A percentile compares a stretch with the other conserved stretches of the same genome.
Evolutionary conservation across 768 basidiomycete species (phyloP).

Genomic region (Psilocybe subaeruginosa): DNA sequence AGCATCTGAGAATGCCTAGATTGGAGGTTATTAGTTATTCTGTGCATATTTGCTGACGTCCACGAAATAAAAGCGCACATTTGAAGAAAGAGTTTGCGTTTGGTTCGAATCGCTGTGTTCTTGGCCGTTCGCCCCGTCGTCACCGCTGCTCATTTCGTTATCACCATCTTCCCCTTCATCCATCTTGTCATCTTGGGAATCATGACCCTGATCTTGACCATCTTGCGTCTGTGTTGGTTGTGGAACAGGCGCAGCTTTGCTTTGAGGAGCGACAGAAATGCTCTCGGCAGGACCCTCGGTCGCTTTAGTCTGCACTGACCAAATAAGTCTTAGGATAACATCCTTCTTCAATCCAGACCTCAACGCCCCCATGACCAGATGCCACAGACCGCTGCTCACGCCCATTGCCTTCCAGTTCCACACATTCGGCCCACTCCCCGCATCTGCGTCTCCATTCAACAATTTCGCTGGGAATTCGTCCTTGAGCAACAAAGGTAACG

Average conservation of each 20-base stretch:
- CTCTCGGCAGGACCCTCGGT: conserved; percentile 27
- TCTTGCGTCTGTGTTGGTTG: neutral
- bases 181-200: conserved; percentile 31
- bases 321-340: conserved; percentile 59
- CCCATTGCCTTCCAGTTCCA: conserved; percentile 84
- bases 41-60: neutral
- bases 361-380: conserved; percentile 66
- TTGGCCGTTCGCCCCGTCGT: conserved; percentile 10
- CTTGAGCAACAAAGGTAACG: conserved; percentile 66
- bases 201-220: neutral
- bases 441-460: conserved; percentile 57
- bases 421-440: conserved; percentile 58
- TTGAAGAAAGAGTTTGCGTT: conserved; percentile 16
- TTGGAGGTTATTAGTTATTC: conserved; percentile 11
- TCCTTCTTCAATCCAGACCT: conserved; percentile 63
- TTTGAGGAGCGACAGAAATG: neutral
- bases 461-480: conserved; percentile 77
- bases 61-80: conserved; percentile 4
- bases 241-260: neutral
- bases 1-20: conserved; percentile 50
- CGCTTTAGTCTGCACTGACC: conserved; percentile 58
- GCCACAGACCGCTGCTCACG: conserved; percentile 73
- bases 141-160: conserved; percentile 15
- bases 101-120: neutral
- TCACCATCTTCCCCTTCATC: conserved; percentile 26